These are phyloP conservation scores for Aspergillus eucalypticola DNA, from an alignment of 2,329 filamentous ascomycete genomes.

Conservation along the genomic window DNA sequence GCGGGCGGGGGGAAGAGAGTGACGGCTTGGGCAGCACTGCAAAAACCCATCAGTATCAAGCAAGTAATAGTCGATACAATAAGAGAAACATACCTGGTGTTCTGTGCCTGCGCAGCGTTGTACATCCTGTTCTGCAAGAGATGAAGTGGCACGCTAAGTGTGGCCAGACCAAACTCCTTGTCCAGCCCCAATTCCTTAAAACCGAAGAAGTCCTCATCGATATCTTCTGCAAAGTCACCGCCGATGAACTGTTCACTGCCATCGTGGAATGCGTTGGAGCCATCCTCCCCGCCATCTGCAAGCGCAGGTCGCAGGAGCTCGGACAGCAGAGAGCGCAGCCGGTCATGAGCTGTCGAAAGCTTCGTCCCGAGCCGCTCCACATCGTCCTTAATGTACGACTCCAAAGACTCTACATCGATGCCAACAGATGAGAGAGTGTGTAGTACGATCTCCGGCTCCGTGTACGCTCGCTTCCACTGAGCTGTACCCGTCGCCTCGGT, in stretches of 20 bases:
- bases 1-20: constrained; percentile 64
- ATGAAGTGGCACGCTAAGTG: constrained; percentile 88
- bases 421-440: constrained; percentile 86
- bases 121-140: constrained; percentile 88
- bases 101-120: constrained; percentile 78
- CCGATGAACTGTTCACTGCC: constrained; percentile 96
- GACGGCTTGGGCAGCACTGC: constrained; percentile 49
- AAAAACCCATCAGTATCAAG: constrained; percentile 14
- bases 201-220: constrained; percentile 98
- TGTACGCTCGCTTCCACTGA: constrained; percentile 68
- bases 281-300: constrained; percentile 75
- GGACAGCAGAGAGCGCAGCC: constrained; percentile 90
- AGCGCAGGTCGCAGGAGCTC: constrained; percentile 90
- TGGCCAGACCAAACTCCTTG: constrained; percentile 82
- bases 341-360: constrained; percentile 81
- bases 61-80: not conserved
- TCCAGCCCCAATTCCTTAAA: constrained; percentile 94
- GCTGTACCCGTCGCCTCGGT: constrained; percentile 40
- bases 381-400: constrained; percentile 88
- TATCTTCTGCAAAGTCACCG: constrained; percentile 95
- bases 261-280: constrained; percentile 88
- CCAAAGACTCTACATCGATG: constrained; percentile 75
- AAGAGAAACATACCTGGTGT: constrained; percentile 51
- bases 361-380: constrained; percentile 82
- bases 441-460: constrained; percentile 79